phyloP scores from a whole-genome alignment of 2,329 filamentous ascomycete genomes.

The Pestalotiopsis sp. region DNA sequence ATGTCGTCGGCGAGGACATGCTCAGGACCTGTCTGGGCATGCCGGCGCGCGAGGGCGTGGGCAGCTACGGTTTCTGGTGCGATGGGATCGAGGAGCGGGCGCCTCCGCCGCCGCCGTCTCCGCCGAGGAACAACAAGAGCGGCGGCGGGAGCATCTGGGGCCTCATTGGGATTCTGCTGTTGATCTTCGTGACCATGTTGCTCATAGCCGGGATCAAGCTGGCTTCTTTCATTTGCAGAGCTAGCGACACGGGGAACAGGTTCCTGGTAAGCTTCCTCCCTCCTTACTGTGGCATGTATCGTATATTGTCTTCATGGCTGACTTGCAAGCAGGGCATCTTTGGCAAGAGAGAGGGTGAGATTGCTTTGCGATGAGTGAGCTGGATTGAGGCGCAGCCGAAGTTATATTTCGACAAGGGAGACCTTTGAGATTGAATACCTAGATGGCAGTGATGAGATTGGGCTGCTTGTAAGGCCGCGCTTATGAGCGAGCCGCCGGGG shows the following conservation, averaged over 20 bases:
- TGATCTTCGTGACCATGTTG: not conserved
- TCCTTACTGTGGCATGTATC: not conserved
- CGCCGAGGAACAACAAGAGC: not conserved
- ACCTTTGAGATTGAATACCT: no score
- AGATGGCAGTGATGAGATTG: no score
- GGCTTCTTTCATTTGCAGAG: not conserved
- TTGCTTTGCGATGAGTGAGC: not conserved
- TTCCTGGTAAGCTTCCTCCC: not conserved
- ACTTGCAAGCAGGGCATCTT: not conserved
- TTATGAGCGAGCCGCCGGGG: no score
- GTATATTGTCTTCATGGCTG: not conserved
- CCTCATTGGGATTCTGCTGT: slow-evolving; percentile 2
- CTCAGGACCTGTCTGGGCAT: slow-evolving; percentile 6
- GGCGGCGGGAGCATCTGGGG: not conserved
- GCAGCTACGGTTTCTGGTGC: slow-evolving; percentile 14
- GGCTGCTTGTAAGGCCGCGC: no score
- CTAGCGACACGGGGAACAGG: not conserved
- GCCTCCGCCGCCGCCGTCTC: not conserved
- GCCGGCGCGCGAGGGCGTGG: not conserved
- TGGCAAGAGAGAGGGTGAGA: slow-evolving; percentile 2
- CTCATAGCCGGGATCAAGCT: not conserved
- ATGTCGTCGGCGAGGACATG: slow-evolving; percentile 4
- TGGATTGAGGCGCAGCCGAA: no score
- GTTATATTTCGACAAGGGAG: no score
- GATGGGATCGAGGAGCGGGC: slow-evolving; percentile 21